Conservation (phyloP, 768 basidiomycete genomes). For the Suillus tomentosus region DNA sequence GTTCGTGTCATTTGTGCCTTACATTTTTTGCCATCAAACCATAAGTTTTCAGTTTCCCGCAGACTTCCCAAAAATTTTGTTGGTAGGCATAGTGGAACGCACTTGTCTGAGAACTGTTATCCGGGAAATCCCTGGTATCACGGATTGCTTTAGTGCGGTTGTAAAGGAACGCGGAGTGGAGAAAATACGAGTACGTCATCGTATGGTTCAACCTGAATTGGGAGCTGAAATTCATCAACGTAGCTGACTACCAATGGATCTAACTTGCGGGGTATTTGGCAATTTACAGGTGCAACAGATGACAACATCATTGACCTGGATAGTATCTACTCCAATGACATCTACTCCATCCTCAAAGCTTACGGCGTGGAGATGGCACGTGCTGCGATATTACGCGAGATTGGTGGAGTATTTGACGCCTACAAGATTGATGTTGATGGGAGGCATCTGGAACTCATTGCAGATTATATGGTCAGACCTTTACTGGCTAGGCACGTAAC, state of each 20-base stretch:
- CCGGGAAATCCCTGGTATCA: conserved; percentile 87
- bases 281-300: conserved; percentile 54
- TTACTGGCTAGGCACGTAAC: neutral
- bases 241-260: conserved; percentile 91
- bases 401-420: conserved; percentile 87
- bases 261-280: conserved; percentile 90
- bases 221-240: conserved; percentile 9
- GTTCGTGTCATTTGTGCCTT: conserved; percentile 41
- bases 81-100: conserved; percentile 91
- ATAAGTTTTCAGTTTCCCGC: conserved; percentile 67
- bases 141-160: conserved; percentile 72
- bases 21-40: conserved; percentile 3
- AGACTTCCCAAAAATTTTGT: conserved; percentile 87
- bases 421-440: conserved; percentile 96
- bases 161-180: conserved; percentile 58
- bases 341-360: conserved; percentile 85
- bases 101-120: conserved; percentile 83
- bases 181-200: conserved; percentile 43
- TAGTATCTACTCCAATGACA: conserved; percentile 90
- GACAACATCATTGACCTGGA: conserved; percentile 73
- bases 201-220: conserved; percentile 1
- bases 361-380: conserved; percentile 99
- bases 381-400: conserved; percentile 85
- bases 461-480: conserved; percentile 93
- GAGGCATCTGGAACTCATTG: conserved; percentile 94